Percentiles rank a stretch among this genome's conserved stretches.
These are phyloP conservation scores for Malbranchea zuffiana DNA, from an alignment of 2,329 filamentous ascomycete genomes.

Conservation along the genomic window DNA sequence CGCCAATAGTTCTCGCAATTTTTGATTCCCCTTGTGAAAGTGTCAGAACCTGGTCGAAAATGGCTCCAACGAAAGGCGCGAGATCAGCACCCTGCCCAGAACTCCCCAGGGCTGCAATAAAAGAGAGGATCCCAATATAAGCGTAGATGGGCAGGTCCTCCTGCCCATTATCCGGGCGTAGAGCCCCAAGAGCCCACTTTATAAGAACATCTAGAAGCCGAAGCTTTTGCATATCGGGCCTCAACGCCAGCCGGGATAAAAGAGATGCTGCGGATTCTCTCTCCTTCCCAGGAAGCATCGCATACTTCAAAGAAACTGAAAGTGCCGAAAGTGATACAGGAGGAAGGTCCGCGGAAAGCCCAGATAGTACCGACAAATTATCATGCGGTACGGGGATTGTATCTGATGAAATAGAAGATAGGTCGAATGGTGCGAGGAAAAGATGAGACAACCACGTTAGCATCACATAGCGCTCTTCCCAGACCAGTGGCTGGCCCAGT, in stretches of 20 bases:
- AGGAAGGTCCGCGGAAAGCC: constrained; percentile 52
- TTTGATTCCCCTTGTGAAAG: constrained; percentile 45
- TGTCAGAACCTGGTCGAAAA: constrained; percentile 55
- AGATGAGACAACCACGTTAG: constrained; percentile 80
- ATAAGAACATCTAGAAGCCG: constrained; percentile 59
- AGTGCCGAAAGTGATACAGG: constrained; percentile 60
- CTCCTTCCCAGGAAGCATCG: constrained; percentile 71
- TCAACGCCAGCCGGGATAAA: constrained; percentile 68
- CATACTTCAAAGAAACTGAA: constrained; percentile 57
- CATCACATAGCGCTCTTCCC: constrained; percentile 83
- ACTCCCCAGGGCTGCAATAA: constrained; percentile 62
- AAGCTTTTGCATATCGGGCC: constrained; percentile 75
- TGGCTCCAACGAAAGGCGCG: constrained; percentile 50
- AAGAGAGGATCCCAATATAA: constrained; percentile 67
- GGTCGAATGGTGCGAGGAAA: constrained; percentile 76
- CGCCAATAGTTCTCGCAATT: constrained; percentile 46
- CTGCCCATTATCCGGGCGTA: constrained; percentile 39
- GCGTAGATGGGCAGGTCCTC: constrained; percentile 52
- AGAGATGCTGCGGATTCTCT: constrained; percentile 76
- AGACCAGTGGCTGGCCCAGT: constrained; percentile 44
- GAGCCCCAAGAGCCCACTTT: constrained; percentile 55
- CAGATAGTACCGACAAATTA: constrained; percentile 21
- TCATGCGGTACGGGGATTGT: constrained; percentile 28
- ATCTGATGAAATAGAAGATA: constrained; percentile 64
- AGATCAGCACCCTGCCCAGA: constrained; percentile 67